Percentiles rank a stretch among this genome's conserved stretches.
Evolutionary conservation across 148 eudicot species (phyloP).

Genomic region (Camellia granthamiana): DNA sequence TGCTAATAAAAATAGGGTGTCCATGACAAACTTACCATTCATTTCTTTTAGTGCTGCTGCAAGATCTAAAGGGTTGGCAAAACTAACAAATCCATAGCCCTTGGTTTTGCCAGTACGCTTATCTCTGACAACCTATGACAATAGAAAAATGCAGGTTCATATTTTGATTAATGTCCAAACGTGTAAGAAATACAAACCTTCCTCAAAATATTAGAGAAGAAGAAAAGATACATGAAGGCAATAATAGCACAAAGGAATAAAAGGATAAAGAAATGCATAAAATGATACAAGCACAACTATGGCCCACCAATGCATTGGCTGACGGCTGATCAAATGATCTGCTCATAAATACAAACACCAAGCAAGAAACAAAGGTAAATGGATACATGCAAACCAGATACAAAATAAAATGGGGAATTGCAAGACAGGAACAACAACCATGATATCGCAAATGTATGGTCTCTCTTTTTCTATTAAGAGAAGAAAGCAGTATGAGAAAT

Average conservation of each 20-base stretch:
- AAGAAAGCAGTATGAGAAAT: slow-evolving; percentile 4
- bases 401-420: not conserved
- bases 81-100: slow-evolving; percentile 92
- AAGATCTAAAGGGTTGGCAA: slow-evolving; percentile 72
- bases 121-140: slow-evolving; percentile 77
- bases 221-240: no score
- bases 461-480: not conserved
- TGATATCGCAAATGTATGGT: not conserved
- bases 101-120: slow-evolving; percentile 89
- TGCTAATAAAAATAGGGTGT: no score
- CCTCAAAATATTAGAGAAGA: no score
- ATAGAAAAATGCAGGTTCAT: slow-evolving; percentile 14
- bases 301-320: no score
- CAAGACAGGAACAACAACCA: not conserved
- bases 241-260: not conserved
- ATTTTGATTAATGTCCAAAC: slow-evolving; percentile 4
- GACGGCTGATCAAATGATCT: no score
- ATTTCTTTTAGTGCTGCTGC: slow-evolving; percentile 84
- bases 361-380: no score
- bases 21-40: slow-evolving; percentile 52
- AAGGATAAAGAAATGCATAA: not conserved
- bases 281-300: not conserved
- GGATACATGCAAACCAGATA: not conserved
- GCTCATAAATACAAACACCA: no score
- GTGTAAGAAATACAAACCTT: no score